A percentile compares a stretch with the other conserved stretches of the same genome.
Evolutionary conservation across 2,329 filamentous ascomycete species (phyloP).

Genomic region (Botrytis byssoidea): DNA sequence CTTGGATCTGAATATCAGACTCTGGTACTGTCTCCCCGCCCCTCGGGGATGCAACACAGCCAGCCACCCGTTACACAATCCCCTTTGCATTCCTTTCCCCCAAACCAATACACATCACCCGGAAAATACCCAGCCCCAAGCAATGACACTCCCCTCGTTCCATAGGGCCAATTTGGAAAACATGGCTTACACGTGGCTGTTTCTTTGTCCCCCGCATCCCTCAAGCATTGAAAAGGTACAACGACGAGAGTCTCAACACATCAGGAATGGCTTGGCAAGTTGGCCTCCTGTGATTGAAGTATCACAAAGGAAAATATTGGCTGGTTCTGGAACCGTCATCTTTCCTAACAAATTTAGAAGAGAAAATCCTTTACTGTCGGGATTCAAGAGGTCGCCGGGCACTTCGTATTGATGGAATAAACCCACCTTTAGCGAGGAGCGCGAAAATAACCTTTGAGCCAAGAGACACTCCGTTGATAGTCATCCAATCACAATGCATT

Average conservation of each 20-base stretch:
- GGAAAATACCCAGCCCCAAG: background rate
- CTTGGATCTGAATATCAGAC: background rate
- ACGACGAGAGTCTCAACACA: background rate
- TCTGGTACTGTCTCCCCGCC: background rate
- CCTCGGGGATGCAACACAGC: background rate
- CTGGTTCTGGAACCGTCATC: background rate
- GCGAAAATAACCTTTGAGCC: background rate
- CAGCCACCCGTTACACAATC: background rate
- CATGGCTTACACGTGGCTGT: slow-evolving; percentile 8
- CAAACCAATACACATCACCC: background rate
- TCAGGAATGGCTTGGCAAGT: background rate
- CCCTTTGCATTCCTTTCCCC: background rate
- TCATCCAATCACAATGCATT: background rate
- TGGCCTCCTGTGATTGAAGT: background rate
- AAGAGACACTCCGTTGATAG: background rate
- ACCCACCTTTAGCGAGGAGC: background rate
- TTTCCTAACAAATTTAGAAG: background rate
- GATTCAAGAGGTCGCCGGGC: background rate
- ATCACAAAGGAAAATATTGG: background rate
- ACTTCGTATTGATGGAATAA: background rate
- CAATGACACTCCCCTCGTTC: slow-evolving; percentile 6
- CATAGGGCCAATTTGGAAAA: background rate
- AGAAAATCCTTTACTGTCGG: background rate
- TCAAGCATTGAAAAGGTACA: background rate
- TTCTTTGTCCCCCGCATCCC: background rate